A percentile compares a stretch with the other conserved stretches of the same genome.
phyloP scores from a whole-genome alignment of 495 filamentous ascomycete species.

The Hypoxylon intermedium region DNA sequence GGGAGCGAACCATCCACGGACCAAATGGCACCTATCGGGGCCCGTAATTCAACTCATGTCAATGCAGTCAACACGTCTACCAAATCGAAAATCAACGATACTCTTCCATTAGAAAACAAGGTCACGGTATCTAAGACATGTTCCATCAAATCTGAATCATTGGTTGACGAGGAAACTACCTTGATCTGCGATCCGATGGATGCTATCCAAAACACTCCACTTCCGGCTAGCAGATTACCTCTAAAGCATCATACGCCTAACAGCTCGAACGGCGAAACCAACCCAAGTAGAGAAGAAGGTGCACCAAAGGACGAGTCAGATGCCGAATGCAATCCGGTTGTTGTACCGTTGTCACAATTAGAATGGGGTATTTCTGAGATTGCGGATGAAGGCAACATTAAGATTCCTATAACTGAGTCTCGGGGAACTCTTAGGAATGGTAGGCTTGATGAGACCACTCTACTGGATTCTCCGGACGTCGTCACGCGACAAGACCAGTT shows the following conservation, averaged over 20 bases:
- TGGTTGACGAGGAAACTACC: slow-evolving; percentile 23
- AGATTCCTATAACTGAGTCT: not conserved
- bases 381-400: not conserved
- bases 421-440: not conserved
- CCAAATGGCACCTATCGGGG: not conserved
- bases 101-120: not conserved
- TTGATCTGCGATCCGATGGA: slow-evolving; percentile 27
- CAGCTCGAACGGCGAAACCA: not conserved
- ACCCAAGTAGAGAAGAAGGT: not conserved
- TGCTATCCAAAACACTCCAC: not conserved
- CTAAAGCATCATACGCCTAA: not conserved
- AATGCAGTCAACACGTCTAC: not conserved
- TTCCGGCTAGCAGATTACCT: not conserved
- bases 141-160: not conserved
- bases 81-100: not conserved
- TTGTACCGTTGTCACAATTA: slow-evolving; percentile 11
- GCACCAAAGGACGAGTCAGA: slow-evolving; percentile 6
- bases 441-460: not conserved
- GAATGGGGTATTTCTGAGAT: slow-evolving; percentile 11
- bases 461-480: slow-evolving; percentile 1
- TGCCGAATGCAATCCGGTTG: slow-evolving; percentile 4
- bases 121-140: not conserved
- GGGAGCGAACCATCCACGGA: not conserved
- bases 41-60: not conserved
- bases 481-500: slow-evolving; percentile 5